Evolutionary conservation across 108 stramenopile species (phyloP), one percentile per base, ranked within the genome.

Genomic region (Skeletonema costatum): DNA sequence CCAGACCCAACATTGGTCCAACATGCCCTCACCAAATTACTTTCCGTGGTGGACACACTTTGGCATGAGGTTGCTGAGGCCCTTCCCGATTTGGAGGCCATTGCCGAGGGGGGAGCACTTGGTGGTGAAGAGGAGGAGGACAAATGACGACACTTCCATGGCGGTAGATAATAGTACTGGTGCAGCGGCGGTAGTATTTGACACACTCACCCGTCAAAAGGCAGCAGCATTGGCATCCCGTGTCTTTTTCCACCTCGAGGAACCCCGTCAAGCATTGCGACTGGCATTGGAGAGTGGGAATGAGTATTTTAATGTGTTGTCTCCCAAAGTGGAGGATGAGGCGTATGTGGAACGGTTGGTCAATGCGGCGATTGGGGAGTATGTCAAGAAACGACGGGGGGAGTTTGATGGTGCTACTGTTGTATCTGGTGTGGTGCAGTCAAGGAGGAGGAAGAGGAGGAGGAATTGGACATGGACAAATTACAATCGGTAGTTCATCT

Each of bases 231-330:
- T 99, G 3, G 98, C 99, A 0, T 90, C 92, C 35, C 93, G 97
- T 44, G 95, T 96, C 63, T 99, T 97, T 70, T 99, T 96, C 70
- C 98, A 99, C 74, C 82, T 99, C 44, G 97, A 99, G 75, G 99
- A 99, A 82, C 98, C 98, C 63, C 77, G 86, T 21, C 98, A 99
- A 58, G 97, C 99, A 9, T 78, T 99, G 46, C 89, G 97, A 8
- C 86, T 99, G 67, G 88, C 96, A 32, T 70, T 97, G 60, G 91
- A 91, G n/a, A 88, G 88, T 42, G 96, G 96, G 3, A 85, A 81
- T n/a, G 74, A 71, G 25, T 89, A 97, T 74, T 97, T 99, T 75
- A 93, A 98, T 64, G 73, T 81, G 0, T 29, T 75, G 6, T 4
- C 10, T 1, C 73, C 81, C 17, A 66, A 75, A 9, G 76, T 82